These are phyloP conservation scores for Teratosphaeria epicoccoides DNA, from an alignment of 2,329 filamentous ascomycete genomes.

Conservation along the genomic window DNA sequence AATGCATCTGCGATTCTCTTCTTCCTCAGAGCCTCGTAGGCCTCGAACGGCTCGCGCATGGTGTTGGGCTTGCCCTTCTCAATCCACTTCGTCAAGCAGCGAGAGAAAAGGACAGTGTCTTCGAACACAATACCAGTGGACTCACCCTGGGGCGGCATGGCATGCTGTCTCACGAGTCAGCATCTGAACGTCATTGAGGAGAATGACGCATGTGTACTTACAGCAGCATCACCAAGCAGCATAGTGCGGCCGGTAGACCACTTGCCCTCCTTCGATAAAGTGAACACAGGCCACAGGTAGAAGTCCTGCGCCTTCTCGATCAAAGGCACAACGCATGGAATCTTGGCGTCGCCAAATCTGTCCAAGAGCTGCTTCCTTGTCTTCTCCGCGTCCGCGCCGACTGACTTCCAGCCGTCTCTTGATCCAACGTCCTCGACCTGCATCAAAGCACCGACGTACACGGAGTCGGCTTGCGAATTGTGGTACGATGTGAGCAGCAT, in stretches of 20 bases:
- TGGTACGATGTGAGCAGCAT: constrained; percentile 36
- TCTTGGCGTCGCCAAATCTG: constrained; percentile 31
- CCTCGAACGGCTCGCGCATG: constrained; percentile 37
- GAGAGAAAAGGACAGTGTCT: constrained; percentile 40
- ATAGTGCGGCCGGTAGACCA: constrained; percentile 36
- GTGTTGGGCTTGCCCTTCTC: constrained; percentile 26
- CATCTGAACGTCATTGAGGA: constrained; percentile 1
- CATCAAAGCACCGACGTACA: constrained; percentile 38
- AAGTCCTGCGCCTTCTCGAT: constrained; percentile 34
- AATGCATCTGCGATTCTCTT: constrained; percentile 36
- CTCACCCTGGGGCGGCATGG: constrained; percentile 43
- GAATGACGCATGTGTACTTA: constrained; percentile 12
- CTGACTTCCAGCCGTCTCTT: constrained; percentile 37
- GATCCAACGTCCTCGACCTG: constrained; percentile 33
- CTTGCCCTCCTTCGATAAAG: constrained; percentile 32
- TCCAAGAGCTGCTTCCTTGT: constrained; percentile 32
- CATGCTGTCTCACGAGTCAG: constrained; percentile 23
- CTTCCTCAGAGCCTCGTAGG: constrained; percentile 37
- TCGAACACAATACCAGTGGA: constrained; percentile 43
- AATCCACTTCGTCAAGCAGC: constrained; percentile 34
- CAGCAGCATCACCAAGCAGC: constrained; percentile 36
- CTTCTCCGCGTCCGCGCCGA: constrained; percentile 33
- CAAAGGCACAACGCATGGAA: constrained; percentile 27
- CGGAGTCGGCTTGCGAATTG: constrained; percentile 24
- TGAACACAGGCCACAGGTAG: constrained; percentile 38